Percentiles rank a stretch among this genome's conserved stretches.
These are phyloP conservation scores for Calvatia gigantea DNA, from an alignment of 768 basidiomycete genomes.

Conservation along the genomic window DNA sequence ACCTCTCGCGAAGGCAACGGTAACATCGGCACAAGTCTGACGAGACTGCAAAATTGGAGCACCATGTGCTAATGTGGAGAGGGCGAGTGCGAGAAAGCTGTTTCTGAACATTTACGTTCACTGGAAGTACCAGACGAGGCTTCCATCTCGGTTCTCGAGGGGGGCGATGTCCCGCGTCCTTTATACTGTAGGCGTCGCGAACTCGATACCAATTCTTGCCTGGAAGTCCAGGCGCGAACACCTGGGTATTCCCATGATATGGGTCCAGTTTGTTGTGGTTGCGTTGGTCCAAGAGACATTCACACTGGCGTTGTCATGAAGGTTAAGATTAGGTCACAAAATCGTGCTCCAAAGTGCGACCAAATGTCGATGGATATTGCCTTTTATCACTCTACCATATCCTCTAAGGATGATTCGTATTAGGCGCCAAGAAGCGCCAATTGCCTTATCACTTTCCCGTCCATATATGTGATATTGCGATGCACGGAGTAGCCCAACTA, in stretches of 20 bases:
- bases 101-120: constrained; percentile 16
- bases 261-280: constrained; percentile 1
- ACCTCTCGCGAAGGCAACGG: constrained; percentile 35
- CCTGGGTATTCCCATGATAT: background rate
- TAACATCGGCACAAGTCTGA: constrained; percentile 27
- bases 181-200: background rate
- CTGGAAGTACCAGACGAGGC: background rate
- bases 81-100: constrained; percentile 14
- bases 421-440: no score
- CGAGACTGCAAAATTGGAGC: constrained; percentile 12
- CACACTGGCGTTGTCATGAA: no score
- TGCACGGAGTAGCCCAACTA: no score
- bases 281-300: background rate
- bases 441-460: no score
- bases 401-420: no score
- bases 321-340: no score
- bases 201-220: background rate
- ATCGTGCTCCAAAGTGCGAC: no score
- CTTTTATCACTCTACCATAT: no score
- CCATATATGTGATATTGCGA: no score
- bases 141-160: background rate
- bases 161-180: background rate
- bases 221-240: background rate
- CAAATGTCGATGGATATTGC: no score
- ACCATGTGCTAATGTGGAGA: constrained; percentile 21